Evolutionary conservation across 1,284 basidiomycete genomes (phyloP).

Genomic region (Sanghuangporus sanghuang): DNA sequence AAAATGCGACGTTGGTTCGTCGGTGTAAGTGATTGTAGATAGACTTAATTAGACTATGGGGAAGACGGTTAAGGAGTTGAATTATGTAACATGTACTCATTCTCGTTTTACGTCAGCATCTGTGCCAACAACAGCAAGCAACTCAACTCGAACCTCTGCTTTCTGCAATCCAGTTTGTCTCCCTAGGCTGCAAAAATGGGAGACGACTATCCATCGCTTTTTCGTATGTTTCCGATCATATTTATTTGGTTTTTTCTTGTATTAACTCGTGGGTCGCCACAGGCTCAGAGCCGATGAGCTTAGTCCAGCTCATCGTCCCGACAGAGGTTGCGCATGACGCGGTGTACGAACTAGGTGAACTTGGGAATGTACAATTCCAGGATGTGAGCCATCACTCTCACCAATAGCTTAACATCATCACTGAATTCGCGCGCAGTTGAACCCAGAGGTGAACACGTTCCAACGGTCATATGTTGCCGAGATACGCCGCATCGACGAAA

Average conservation of each 20-base stretch:
- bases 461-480: slow-evolving; percentile 98
- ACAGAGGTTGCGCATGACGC: slow-evolving; percentile 97
- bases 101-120: neutral
- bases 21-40: no score
- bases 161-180: neutral
- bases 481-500: slow-evolving; percentile 92
- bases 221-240: slow-evolving; percentile 7
- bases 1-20: no score
- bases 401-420: neutral
- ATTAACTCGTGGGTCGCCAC: slow-evolving; percentile 4
- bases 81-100: neutral
- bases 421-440: slow-evolving; percentile 54
- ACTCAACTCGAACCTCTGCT: neutral
- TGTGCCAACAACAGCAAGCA: neutral
- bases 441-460: slow-evolving; percentile 94
- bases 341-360: slow-evolving; percentile 90
- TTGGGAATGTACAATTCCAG: slow-evolving; percentile 97
- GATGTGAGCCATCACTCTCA: slow-evolving; percentile 60
- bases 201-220: slow-evolving; percentile 18
- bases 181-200: slow-evolving; percentile 2
- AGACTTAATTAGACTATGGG: no score
- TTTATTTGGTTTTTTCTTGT: neutral
- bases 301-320: slow-evolving; percentile 97
- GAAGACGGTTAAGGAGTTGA: no score
- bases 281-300: slow-evolving; percentile 96